These are phyloP conservation scores for Penicillium sp. DNA, from an alignment of 2,329 filamentous ascomycete species.

Conservation along the genomic window DNA sequence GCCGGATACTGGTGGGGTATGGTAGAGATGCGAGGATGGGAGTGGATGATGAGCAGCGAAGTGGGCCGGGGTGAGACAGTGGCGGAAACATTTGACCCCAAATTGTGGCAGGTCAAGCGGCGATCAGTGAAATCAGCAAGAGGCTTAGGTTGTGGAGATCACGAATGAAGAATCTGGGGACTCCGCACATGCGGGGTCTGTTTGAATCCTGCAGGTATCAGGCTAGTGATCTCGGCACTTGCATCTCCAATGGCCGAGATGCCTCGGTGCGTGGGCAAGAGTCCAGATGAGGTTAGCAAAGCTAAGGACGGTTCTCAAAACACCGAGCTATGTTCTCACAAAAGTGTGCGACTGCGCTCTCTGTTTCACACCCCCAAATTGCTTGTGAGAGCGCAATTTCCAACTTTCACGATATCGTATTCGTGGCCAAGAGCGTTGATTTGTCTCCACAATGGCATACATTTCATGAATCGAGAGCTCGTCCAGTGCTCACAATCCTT, in stretches of 20 bases:
- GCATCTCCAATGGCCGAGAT: neutral
- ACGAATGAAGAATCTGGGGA: constrained; percentile 10
- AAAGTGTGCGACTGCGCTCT: too few species aligned
- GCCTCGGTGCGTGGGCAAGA: neutral
- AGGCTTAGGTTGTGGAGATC: neutral
- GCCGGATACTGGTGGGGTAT: neutral
- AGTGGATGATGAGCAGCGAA: neutral
- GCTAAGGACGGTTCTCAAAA: too few species aligned
- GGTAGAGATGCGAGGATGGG: neutral
- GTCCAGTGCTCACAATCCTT: too few species aligned
- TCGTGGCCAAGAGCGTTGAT: too few species aligned
- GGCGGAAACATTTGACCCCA: neutral
- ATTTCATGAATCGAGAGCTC: too few species aligned
- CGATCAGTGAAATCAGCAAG: neutral
- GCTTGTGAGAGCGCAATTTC: too few species aligned
- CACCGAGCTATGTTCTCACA: too few species aligned
- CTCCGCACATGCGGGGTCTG: constrained; percentile 18
- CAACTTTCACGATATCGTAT: too few species aligned
- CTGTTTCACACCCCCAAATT: too few species aligned
- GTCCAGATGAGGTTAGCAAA: neutral
- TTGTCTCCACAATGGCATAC: too few species aligned
- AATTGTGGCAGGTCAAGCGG: neutral
- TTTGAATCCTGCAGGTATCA: neutral
- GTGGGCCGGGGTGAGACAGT: constrained; percentile 1
- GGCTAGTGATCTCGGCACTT: constrained; percentile 17